Percentiles rank a stretch among this genome's conserved stretches.
These are phyloP conservation scores for Fusarium verrucosum DNA, from an alignment of 2,329 filamentous ascomycete species.

Conservation along the genomic window DNA sequence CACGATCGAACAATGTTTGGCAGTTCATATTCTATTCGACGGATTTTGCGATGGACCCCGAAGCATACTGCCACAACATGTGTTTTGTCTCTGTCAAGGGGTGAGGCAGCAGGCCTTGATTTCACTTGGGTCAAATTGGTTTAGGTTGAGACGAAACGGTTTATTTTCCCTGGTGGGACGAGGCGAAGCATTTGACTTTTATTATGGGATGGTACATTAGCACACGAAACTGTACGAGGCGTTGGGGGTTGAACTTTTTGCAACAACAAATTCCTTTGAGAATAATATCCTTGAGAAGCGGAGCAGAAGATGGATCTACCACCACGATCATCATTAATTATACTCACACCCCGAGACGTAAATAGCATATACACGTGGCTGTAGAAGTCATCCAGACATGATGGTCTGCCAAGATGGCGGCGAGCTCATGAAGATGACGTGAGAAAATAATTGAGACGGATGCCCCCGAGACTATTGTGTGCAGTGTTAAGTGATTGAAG, in stretches of 20 bases:
- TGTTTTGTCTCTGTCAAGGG: constrained; percentile 1
- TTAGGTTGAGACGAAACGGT: constrained; percentile 12
- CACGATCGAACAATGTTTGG: background rate
- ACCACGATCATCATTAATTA: constrained; percentile 41
- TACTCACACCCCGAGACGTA: constrained; percentile 36
- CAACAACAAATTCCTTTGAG: constrained; percentile 24
- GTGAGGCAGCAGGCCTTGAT: constrained; percentile 12
- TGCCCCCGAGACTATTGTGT: background rate
- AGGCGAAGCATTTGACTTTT: constrained; percentile 43
- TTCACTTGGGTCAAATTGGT: constrained; percentile 27
- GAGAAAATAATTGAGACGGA: constrained; percentile 33
- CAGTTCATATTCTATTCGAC: constrained; percentile 3
- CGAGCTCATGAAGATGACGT: constrained; percentile 24
- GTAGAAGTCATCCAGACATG: constrained; percentile 33
- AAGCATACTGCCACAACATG: constrained; percentile 18
- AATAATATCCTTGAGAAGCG: constrained; percentile 23
- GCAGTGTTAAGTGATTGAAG: background rate
- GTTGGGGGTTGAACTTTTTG: constrained; percentile 38
- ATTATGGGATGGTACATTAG: constrained; percentile 39
- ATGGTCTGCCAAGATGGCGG: constrained; percentile 9
- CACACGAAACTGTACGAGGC: constrained; percentile 44
- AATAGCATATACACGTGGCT: constrained; percentile 44
- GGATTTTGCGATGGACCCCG: constrained; percentile 5
- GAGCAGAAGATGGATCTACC: constrained; percentile 37
- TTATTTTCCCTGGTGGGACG: constrained; percentile 13